Evolutionary conservation across 805 yeast species (phyloP).

Genomic region (Starmerella ratchasimensis): DNA sequence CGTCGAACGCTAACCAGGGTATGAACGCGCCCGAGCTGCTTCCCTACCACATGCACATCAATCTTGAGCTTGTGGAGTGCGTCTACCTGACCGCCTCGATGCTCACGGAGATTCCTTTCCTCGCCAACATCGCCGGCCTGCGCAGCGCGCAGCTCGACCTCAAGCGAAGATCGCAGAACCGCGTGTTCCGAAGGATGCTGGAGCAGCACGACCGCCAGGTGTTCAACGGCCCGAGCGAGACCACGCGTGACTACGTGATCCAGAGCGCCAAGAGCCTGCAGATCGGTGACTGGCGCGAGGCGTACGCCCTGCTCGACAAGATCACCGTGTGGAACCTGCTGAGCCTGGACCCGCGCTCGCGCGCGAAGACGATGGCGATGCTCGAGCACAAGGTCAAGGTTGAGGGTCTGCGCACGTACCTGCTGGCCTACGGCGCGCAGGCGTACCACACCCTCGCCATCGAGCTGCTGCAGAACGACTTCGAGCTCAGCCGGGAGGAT

Average conservation of each 20-base stretch:
- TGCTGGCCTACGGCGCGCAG: constrained; percentile 60
- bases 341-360: constrained; percentile 42
- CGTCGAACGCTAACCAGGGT: constrained; percentile 39
- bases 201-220: constrained; percentile 90
- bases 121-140: constrained; percentile 50
- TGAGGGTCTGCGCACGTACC: constrained; percentile 85
- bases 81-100: constrained; percentile 82
- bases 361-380: constrained; percentile 42
- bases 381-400: constrained; percentile 66
- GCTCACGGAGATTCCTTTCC: constrained; percentile 80
- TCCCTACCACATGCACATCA: constrained; percentile 98
- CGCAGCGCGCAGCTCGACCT: constrained; percentile 33
- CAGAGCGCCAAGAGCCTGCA: constrained; percentile 82
- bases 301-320: constrained; percentile 55
- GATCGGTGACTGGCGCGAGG: constrained; percentile 76
- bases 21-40: constrained; percentile 33
- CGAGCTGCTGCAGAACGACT: constrained; percentile 46
- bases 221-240: constrained; percentile 96
- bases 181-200: constrained; percentile 78
- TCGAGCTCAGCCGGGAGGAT: constrained; percentile 43
- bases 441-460: constrained; percentile 65
- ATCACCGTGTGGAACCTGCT: constrained; percentile 79
- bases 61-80: constrained; percentile 85
- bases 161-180: constrained; percentile 53
- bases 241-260: constrained; percentile 83